These are phyloP conservation scores for Leucosporidium yakuticum DNA, from an alignment of 768 basidiomycete species.

Conservation along the genomic window DNA sequence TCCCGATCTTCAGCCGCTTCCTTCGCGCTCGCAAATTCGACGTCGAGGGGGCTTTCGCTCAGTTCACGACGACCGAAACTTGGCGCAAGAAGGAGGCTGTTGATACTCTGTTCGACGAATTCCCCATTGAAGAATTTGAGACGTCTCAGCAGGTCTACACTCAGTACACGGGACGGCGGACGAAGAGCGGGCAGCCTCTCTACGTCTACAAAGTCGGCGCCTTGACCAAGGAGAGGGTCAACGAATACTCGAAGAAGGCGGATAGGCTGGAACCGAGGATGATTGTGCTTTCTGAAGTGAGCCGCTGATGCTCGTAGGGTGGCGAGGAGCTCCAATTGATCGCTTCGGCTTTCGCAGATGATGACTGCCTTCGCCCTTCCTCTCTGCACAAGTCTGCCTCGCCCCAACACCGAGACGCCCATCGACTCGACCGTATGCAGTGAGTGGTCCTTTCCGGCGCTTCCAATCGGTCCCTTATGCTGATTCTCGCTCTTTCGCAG, in stretches of 20 bases:
- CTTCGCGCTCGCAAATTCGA: constrained; percentile 72
- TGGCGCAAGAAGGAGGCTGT: constrained; percentile 65
- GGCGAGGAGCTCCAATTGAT: neutral
- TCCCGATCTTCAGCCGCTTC: constrained; percentile 58
- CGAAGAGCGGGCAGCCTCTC: constrained; percentile 67
- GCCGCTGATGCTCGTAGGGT: neutral
- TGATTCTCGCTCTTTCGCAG: constrained; percentile 43
- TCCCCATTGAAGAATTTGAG: constrained; percentile 59
- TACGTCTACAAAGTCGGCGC: constrained; percentile 72
- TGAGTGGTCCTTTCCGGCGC: neutral
- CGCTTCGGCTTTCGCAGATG: constrained; percentile 50
- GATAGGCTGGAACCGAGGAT: constrained; percentile 64
- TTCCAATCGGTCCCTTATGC: neutral
- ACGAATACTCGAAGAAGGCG: constrained; percentile 55
- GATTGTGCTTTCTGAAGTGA: constrained; percentile 48
- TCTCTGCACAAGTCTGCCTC: constrained; percentile 59
- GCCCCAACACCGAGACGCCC: constrained; percentile 36
- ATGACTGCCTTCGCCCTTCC: constrained; percentile 55
- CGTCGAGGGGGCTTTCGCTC: constrained; percentile 57
- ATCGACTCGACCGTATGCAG: constrained; percentile 22
- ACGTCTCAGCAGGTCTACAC: constrained; percentile 62
- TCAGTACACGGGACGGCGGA: constrained; percentile 70
- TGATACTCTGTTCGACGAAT: constrained; percentile 57
- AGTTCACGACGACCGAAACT: constrained; percentile 61
- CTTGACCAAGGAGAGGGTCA: constrained; percentile 51